Evolutionary conservation across 2,329 filamentous ascomycete species (phyloP), one percentile per base, ranked within the genome.

Genomic region (Ophiostoma tasmaniense): DNA sequence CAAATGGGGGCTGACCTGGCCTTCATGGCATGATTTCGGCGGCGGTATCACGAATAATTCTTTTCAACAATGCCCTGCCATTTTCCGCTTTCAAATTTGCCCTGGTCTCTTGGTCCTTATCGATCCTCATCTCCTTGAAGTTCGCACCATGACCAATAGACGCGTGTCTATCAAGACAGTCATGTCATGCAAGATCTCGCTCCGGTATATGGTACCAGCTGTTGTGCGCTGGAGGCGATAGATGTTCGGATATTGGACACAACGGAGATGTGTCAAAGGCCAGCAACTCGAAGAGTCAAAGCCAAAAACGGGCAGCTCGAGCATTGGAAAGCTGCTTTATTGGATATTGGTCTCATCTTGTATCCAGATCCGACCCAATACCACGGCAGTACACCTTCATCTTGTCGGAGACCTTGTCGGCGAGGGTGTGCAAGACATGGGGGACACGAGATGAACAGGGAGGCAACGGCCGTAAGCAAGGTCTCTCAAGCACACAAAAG

Each of bases 151-250:
- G 22, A 33, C 61, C 33, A 64, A 64, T 37, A 61, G 30, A 64
- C 33, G 61, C 61, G 30, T 35, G 17, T 35, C 30, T 22, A 64
- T 8, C 20, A 42, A 25, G 33, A 64, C 17, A 37, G 10, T 22
- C 59, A 50, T 37, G 66, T 66, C 33, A 61, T 68, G 66, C 69
- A 70, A 70, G 66, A 70, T 68, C 69, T 70, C 62, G 52, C 64
- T 70, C 66, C 62, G 66, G 52, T 28, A 28, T 59, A 17, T 35
- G 42, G 52, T 64, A 28, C 45, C 37, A 66, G 68, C 62, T 64
- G 61, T 37, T 22, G 61, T 64, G 33, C 61, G 1, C 33, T 37
- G 50, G 22, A 22, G 2, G 6, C 25, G n/a, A 13, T 11, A 13
- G 10, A 14, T 10, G 6, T 8, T 50, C 45, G 45, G 45, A 50